Evolutionary conservation across 2,329 filamentous ascomycete genomes (phyloP).

Genomic region (Plectosphaerella plurivora): DNA sequence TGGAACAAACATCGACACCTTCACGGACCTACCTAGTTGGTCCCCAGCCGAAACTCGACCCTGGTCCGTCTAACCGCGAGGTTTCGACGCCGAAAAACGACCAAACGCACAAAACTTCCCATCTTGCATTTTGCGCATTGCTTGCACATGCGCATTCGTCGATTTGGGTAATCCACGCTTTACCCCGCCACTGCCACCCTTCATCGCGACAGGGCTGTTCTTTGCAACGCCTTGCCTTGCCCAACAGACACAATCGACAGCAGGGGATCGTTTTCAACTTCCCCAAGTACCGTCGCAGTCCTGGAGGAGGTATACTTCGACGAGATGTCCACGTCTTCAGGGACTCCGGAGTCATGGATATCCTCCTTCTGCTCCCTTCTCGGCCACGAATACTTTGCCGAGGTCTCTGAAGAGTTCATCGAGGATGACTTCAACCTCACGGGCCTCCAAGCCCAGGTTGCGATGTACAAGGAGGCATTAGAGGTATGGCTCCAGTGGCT

Average conservation of each 20-base stretch:
- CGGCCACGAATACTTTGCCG: conserved; percentile 97
- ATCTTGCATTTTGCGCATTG: background rate
- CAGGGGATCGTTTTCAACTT: background rate
- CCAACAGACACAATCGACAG: too few species aligned
- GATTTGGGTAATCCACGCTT: too few species aligned
- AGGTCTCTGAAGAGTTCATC: conserved; percentile 98
- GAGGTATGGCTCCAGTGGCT: conserved; percentile 49
- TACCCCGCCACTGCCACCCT: background rate
- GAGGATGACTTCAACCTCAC: conserved; percentile 99
- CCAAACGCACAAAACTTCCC: too few species aligned
- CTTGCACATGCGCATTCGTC: too few species aligned
- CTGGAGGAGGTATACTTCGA: conserved; percentile 8
- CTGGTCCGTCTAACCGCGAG: too few species aligned
- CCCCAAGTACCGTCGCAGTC: conserved; percentile 2
- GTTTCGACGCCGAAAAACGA: too few species aligned
- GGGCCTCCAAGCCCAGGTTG: conserved; percentile 88
- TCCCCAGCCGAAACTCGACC: too few species aligned
- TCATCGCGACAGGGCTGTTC: background rate
- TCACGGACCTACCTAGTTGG: background rate
- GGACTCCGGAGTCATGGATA: conserved; percentile 86
- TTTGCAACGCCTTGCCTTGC: too few species aligned
- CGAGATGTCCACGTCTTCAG: conserved; percentile 56
- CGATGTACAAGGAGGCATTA: conserved; percentile 97
- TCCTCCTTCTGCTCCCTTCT: conserved; percentile 92
- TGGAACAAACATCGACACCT: background rate